Evolutionary conservation across 2,329 filamentous ascomycete genomes (phyloP).

Genomic region (Nemania sp.): DNA sequence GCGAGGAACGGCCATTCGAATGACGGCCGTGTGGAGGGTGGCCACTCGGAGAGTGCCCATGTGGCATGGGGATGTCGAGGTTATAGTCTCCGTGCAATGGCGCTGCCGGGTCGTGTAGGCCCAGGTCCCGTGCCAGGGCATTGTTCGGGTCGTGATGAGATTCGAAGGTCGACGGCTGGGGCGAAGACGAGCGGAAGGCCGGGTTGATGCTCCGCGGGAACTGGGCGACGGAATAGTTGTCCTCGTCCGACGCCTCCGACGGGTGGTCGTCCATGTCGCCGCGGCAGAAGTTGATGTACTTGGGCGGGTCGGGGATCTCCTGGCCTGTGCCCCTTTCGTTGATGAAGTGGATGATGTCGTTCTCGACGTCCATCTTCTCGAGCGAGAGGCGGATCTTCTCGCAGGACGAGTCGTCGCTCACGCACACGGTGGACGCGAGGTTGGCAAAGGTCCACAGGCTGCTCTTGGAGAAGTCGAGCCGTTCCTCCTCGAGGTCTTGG

Average conservation of each 20-base stretch:
- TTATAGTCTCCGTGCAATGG: constrained; percentile 56
- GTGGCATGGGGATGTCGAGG: constrained; percentile 46
- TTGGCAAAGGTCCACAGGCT: constrained; percentile 98
- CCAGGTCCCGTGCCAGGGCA: constrained; percentile 70
- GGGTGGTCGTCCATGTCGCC: constrained; percentile 80
- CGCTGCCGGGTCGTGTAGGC: constrained; percentile 56
- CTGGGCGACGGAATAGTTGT: constrained; percentile 90
- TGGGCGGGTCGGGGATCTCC: constrained; percentile 95
- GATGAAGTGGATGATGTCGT: constrained; percentile 90
- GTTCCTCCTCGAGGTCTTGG: constrained; percentile 96
- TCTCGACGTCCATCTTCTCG: constrained; percentile 95
- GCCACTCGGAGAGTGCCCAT: not conserved
- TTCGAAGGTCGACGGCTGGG: constrained; percentile 89
- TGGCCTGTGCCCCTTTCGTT: constrained; percentile 87
- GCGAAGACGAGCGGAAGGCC: constrained; percentile 92
- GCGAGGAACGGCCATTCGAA: not conserved
- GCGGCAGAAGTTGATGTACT: constrained; percentile 98
- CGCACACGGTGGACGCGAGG: constrained; percentile 94
- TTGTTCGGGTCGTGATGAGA: constrained; percentile 89
- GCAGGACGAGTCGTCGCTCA: constrained; percentile 94
- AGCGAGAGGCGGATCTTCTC: constrained; percentile 94
- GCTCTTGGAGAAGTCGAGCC: constrained; percentile 95
- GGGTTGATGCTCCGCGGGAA: constrained; percentile 96
- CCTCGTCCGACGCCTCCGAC: constrained; percentile 78
- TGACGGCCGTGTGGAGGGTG: not conserved